Evolutionary conservation across 257 asterid genomes (phyloP), one percentile per base, ranked within the genome.

Genomic region (Voacanga thouarsii): DNA sequence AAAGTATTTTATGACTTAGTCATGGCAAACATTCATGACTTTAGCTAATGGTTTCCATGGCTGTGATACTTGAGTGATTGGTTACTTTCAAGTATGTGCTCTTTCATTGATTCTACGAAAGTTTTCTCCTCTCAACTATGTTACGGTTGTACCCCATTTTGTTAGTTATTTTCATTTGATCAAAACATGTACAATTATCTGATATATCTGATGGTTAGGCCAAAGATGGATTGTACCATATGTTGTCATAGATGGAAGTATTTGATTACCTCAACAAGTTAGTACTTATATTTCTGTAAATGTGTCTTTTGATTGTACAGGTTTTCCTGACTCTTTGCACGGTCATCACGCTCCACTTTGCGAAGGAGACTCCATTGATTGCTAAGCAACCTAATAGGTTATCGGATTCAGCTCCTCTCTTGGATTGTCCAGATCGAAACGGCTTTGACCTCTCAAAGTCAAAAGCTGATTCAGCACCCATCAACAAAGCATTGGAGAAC

Each of bases 401-500:
- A 78, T 81, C 96, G 72, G 97, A 96, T 85, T 88, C 97, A 86
- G 91, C 98, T 86, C 99, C 99, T 81, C 94, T 96, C 75, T 87
- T 95, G 89, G 84, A 87, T 70, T 88, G 87, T 83, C 84, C 81
- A 45, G 88, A 82, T 63, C 82, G 75, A 78, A 83, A 81, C 67
- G 89, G 89, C 76, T 80, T 90, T 60, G 90, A 88, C 70, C 83
- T 75, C 80, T 78, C 90, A 70, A 83, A 81, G 77, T 85, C 89
- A 77, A 86, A 80, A 71, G 28, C 50, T 30, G 85, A 85, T 69
- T 50, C 80, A 47, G 87, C 81, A 78, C 70, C 74, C 47, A 68
- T 49, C 24, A 78, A 83, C 73, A 70, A 81, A 75, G 76, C 78
- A 49, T 28, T 76, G 30, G 88, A 82, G 75, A 80, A 72, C 74